Conservation (phyloP, 371 early-diverging fungal species). For the Mortierella sp. region DNA sequence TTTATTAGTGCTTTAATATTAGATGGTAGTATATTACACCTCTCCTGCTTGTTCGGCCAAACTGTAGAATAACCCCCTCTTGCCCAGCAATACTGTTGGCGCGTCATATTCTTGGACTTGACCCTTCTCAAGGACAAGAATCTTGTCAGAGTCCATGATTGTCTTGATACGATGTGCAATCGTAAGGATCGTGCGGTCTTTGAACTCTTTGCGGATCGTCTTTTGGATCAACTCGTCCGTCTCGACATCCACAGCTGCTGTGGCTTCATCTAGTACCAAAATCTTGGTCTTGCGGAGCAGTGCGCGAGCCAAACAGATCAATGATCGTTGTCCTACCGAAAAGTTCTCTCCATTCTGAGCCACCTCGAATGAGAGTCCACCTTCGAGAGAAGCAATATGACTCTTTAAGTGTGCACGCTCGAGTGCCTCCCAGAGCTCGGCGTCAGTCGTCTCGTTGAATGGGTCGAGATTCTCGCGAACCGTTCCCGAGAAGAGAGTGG, state of each 20-base stretch:
- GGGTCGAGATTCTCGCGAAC: conserved; percentile 76
- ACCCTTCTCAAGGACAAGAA: conserved; percentile 87
- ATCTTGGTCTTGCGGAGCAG: conserved; percentile 79
- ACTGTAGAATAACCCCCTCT: conserved; percentile 62
- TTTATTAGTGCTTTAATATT: too few relatives aligned
- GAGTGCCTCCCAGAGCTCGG: conserved; percentile 80
- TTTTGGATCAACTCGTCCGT: conserved; percentile 89
- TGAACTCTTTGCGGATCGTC: conserved; percentile 82
- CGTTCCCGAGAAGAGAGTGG: conserved; percentile 85
- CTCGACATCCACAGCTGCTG: conserved; percentile 86
- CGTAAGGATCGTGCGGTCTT: conserved; percentile 73
- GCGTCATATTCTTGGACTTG: conserved; percentile 80
- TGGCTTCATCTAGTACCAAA: conserved; percentile 93
- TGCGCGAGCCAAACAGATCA: conserved; percentile 88
- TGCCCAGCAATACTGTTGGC: conserved; percentile 64
- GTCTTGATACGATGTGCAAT: conserved; percentile 84
- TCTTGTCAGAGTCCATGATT: conserved; percentile 89
- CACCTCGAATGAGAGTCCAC: conserved; percentile 75
- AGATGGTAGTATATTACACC: not conserved
- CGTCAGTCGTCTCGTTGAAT: conserved; percentile 70
- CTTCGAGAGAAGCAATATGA: conserved; percentile 66
- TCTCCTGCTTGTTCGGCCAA: conserved; percentile 56
- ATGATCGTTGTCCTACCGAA: conserved; percentile 88
- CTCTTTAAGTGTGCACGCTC: conserved; percentile 69
- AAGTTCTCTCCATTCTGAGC: conserved; percentile 88